Evolutionary conservation across 2,329 filamentous ascomycete genomes (phyloP).

Genomic region (Onygenales sp.): DNA sequence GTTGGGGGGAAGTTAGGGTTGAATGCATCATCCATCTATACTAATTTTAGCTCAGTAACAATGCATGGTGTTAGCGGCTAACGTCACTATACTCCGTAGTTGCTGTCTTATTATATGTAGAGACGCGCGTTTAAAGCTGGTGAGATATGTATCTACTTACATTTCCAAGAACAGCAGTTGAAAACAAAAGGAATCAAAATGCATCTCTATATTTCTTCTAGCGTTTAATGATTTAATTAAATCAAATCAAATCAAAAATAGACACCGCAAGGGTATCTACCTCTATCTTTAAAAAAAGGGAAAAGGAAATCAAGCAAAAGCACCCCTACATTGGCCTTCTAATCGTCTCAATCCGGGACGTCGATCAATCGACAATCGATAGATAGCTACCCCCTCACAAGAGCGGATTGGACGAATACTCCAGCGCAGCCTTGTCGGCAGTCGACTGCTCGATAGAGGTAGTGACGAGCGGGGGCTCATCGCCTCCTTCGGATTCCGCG

Average conservation of each 20-base stretch:
- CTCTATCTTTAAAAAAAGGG: too few species aligned
- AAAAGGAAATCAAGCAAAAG: too few species aligned
- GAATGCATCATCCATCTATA: too few species aligned
- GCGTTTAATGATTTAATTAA: background rate
- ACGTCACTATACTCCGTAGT: background rate
- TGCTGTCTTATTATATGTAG: background rate
- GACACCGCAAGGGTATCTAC: background rate
- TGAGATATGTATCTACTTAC: background rate
- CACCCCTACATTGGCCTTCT: too few species aligned
- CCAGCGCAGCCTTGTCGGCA: constrained; percentile 43
- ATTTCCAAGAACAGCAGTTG: background rate
- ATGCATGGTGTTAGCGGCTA: too few species aligned
- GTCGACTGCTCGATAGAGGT: constrained; percentile 40
- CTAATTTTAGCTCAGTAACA: too few species aligned
- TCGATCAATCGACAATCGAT: too few species aligned
- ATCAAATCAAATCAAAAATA: background rate
- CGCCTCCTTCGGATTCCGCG: constrained; percentile 57
- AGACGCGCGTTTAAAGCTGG: background rate
- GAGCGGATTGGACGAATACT: constrained; percentile 56
- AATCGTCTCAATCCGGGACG: too few species aligned
- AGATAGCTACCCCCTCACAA: constrained; percentile 36
- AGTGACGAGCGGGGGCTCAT: constrained; percentile 13
- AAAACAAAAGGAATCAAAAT: background rate
- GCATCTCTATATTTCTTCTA: background rate
- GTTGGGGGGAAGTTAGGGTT: too few species aligned